phyloP scores from a whole-genome alignment of 441 rosid species.

The Croton laevigatus region DNA sequence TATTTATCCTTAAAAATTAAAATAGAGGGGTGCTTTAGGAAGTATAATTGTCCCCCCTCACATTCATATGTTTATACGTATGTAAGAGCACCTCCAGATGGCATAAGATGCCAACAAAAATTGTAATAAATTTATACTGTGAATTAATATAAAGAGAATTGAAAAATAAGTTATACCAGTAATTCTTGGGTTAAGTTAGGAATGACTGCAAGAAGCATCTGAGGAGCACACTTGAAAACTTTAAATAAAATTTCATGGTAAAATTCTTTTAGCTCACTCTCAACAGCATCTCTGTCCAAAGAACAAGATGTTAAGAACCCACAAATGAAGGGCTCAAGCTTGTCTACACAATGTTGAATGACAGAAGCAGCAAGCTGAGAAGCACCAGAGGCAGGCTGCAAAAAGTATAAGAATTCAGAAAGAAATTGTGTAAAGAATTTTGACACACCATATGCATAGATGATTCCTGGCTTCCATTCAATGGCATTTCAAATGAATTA shows the following conservation, averaged over 20 bases:
- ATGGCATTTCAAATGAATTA: background rate
- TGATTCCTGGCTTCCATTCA: background rate
- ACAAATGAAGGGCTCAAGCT: slow-evolving; percentile 69
- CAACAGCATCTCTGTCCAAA: slow-evolving; percentile 62
- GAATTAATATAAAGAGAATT: slow-evolving; percentile 13
- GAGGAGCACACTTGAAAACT: slow-evolving; percentile 75
- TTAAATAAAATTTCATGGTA: slow-evolving; percentile 78
- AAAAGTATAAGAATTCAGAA: slow-evolving; percentile 11
- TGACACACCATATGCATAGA: background rate
- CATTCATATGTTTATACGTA: no score
- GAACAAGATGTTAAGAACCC: slow-evolving; percentile 78
- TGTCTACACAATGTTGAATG: slow-evolving; percentile 61
- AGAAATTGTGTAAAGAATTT: background rate
- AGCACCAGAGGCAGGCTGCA: slow-evolving; percentile 62
- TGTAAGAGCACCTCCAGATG: background rate
- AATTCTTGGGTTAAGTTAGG: slow-evolving; percentile 79
- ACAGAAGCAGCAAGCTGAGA: slow-evolving; percentile 74
- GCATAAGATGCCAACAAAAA: background rate
- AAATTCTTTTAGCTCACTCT: slow-evolving; percentile 64
- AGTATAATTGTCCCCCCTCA: no score
- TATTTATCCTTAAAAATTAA: no score
- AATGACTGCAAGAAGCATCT: slow-evolving; percentile 71
- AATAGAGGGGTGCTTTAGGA: no score
- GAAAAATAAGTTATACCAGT: slow-evolving; percentile 44
- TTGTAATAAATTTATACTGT: background rate